Evolutionary conservation across 176 grass and related monocot genomes (phyloP), one percentile per base, ranked within the genome.

Genomic region (Zoysia pacifica): DNA sequence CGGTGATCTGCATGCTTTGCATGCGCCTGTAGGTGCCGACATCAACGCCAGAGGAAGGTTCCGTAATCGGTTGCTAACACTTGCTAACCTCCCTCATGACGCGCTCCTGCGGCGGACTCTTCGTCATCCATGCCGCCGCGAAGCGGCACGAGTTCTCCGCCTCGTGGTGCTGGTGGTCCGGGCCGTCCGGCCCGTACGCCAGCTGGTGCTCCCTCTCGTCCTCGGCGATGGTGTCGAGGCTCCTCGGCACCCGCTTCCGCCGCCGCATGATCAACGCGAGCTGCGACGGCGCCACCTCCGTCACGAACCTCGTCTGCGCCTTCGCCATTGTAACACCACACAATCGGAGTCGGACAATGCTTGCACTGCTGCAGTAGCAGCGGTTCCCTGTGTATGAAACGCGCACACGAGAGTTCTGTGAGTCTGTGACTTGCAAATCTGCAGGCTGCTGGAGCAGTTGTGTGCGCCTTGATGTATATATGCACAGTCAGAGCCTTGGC

Each of bases 181-280:
- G 37, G 5, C 39, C 41, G 62, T 68, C 50, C 1, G 66, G 28
- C 28, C 28, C 28, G 28, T 28, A 16, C 16, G 9, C 13, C 53
- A 18, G 15, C 53, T 55, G 28, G 13, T 62, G 84, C 65, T 94
- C 89, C 72, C 67, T 89, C 37, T 94, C 92, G 59, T 94, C 89
- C 79, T 95, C 93, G 35, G 72, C 86, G 46, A 95, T 95, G 8
- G 89, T 90, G 63, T 91, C 89, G 18, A 95, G 87, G 72, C 56
- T 73, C 54, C 53, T 86, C 10, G 76, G 14, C 45, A 62, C 78
- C 78, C 28, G 28, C 28, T 87, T 92, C 75, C 61, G 42, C 49
- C 65, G 72, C 59, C 93, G 86, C 87, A 88, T 78, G 43, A 92
- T 56, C 3, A 84, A 78, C 62, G 82, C 82, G 4, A 95, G 59